Base-by-base conservation (phyloP, 768 basidiomycete genomes). In the Sistotremastrum suecicum region DNA sequence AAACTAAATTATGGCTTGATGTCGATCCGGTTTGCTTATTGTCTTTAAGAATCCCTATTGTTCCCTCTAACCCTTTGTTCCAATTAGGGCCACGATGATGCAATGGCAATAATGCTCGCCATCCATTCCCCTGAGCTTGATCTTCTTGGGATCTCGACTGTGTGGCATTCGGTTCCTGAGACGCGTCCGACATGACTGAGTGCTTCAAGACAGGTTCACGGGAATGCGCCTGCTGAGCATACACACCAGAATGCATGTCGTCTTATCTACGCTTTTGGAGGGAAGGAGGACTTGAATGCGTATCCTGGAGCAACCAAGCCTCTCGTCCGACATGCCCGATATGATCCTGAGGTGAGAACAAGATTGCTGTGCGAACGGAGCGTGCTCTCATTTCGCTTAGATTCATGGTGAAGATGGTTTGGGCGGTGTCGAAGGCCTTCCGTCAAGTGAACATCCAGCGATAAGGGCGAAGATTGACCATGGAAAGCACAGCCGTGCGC, bases 351-450 rank as follows among this genome's bases (percentile, higher is more conserved):
- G 20, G 20, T 20, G 20, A 20, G 20, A 20, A 20, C 10, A 3
- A 3, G 11, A n/a, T 31, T 33, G 11, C 39, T 44, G 48, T 12
- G 34, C 32, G 28, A 39, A 34, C 1, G 38, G 48, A 3, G 12
- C 46, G 5, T 53, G 50, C 29, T 37, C 52, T 35, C 56, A 61
- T 20, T 20, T 20, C 20, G 20, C 20, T 20, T 20, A 20, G 57
- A 92, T 92, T 41, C 89, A 92, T 51, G 89, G 89, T 4, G 61
- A 62, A 9, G 85, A 87, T 51, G 89, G 89, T 0, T 70, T 94
- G 3, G 87, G 78, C 0, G 89, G 90, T 1, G 86, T 89, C 20
- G 76, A 87, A 53, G 85, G 86, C 0, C 68, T 94, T 5, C 75
- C 82, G 1, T 49, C 63, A 2, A 56, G 64, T 1, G 67, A 74